Evolutionary conservation across 768 basidiomycete species (phyloP).

Genomic region (Lactarius deliciosus): DNA sequence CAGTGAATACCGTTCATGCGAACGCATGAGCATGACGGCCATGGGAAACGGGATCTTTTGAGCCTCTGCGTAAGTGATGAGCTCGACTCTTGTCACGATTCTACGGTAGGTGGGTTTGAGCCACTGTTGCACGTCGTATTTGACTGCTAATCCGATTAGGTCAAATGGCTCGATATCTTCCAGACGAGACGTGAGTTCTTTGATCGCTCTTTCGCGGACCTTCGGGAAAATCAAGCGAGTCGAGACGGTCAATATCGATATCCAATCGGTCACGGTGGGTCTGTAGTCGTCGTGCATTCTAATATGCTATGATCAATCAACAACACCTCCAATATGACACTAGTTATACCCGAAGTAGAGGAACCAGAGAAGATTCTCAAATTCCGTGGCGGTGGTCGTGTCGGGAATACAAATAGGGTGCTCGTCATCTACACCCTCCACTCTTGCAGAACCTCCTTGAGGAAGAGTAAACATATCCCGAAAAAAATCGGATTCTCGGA

Average conservation of each 20-base stretch:
- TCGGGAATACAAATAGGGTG: slow-evolving; percentile 27
- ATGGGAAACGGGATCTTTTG: slow-evolving; percentile 8
- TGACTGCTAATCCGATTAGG: slow-evolving; percentile 27
- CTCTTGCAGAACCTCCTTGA: slow-evolving; percentile 24
- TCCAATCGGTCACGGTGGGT: slow-evolving; percentile 26
- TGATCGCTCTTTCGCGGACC: slow-evolving; percentile 23
- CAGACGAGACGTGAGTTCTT: slow-evolving; percentile 16
- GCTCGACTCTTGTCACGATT: slow-evolving; percentile 13
- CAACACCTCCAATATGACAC: not conserved
- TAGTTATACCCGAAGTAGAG: slow-evolving; percentile 29
- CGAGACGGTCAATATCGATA: slow-evolving; percentile 26
- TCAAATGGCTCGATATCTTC: slow-evolving; percentile 24
- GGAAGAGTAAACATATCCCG: slow-evolving; percentile 22
- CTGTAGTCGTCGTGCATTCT: slow-evolving; percentile 23
- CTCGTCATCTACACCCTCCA: slow-evolving; percentile 30
- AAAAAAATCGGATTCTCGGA: slow-evolving; percentile 29
- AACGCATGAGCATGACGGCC: slow-evolving; percentile 22
- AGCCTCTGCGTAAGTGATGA: slow-evolving; percentile 14
- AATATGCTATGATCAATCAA: not conserved
- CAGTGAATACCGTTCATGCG: slow-evolving; percentile 8
- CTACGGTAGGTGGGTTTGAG: slow-evolving; percentile 24
- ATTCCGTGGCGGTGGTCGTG: slow-evolving; percentile 17
- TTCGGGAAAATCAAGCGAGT: slow-evolving; percentile 23
- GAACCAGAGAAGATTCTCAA: slow-evolving; percentile 28
- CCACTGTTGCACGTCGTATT: slow-evolving; percentile 31